Evolutionary conservation across 1,284 basidiomycete genomes (phyloP).

Genomic region (Leccinum solheimii): DNA sequence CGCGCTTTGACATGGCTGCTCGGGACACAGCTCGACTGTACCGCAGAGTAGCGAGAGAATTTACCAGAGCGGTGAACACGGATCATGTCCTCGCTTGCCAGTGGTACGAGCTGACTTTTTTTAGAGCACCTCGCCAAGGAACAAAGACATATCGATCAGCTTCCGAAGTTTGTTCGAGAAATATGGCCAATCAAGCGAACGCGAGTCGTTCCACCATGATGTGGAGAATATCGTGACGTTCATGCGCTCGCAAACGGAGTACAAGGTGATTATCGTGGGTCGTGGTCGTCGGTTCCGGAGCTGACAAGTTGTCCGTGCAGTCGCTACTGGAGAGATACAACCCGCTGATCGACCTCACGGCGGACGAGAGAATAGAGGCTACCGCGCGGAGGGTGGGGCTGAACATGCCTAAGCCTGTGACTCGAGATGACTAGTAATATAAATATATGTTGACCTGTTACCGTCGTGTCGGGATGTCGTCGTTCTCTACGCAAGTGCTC

Average conservation of each 20-base stretch:
- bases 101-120: conserved; percentile 11
- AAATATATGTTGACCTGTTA: conserved; percentile 3
- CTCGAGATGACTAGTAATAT: conserved; percentile 10
- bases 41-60: conserved; percentile 45
- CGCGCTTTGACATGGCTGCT: conserved; percentile 33
- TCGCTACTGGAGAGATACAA: conserved; percentile 82
- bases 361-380: conserved; percentile 77
- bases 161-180: conserved; percentile 62
- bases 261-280: conserved; percentile 41
- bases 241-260: conserved; percentile 63
- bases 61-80: conserved; percentile 42
- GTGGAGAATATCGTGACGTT: conserved; percentile 71
- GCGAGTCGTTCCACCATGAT: conserved; percentile 43
- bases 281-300: not conserved
- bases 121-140: conserved; percentile 48
- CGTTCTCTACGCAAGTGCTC: conserved; percentile 37
- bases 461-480: conserved; percentile 5
- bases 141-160: conserved; percentile 46
- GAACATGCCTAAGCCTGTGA: conserved; percentile 70
- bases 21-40: conserved; percentile 33
- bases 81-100: not conserved
- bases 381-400: conserved; percentile 87
- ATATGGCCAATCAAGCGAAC: conserved; percentile 28
- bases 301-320: conserved; percentile 40
- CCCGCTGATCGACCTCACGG: conserved; percentile 75